Percentiles rank a stretch among this genome's conserved stretches.
Evolutionary conservation across 2,329 filamentous ascomycete genomes (phyloP).

Genomic region (Sclerotinia glacialis): DNA sequence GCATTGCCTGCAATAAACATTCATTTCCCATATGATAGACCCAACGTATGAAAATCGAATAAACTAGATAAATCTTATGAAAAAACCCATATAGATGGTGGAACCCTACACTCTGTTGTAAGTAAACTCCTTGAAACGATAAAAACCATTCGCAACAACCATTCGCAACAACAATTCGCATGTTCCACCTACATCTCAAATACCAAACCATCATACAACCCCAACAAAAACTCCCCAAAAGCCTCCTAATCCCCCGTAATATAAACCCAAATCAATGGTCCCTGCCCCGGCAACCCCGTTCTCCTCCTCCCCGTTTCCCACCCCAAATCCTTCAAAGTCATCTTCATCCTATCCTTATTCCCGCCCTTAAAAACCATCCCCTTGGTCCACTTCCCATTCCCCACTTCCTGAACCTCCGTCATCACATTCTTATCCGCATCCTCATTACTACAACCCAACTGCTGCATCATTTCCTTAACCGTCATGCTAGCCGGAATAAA

Average conservation of each 20-base stretch:
- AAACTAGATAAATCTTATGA: too few species aligned
- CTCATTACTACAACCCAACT: slow-evolving; percentile 56
- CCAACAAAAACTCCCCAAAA: neutral
- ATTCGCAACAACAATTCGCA: neutral
- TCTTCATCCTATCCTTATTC: slow-evolving; percentile 48
- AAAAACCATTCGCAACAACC: neutral
- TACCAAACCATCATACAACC: neutral
- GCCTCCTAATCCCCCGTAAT: slow-evolving; percentile 47
- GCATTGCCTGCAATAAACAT: neutral
- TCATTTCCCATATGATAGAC: neutral
- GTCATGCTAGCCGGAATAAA: slow-evolving; percentile 54
- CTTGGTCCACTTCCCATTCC: slow-evolving; percentile 58
- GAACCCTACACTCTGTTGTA: neutral
- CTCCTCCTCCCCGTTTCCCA: slow-evolving; percentile 53
- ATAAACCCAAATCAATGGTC: slow-evolving; percentile 59
- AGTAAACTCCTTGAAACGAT: neutral
- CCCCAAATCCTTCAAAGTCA: slow-evolving; percentile 54
- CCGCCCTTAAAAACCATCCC: slow-evolving; percentile 52
- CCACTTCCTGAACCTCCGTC: slow-evolving; percentile 54
- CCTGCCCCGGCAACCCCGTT: slow-evolving; percentile 46
- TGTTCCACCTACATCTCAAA: neutral
- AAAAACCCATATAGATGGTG: neutral
- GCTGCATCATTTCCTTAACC: slow-evolving; percentile 55
- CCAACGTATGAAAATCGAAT: neutral
- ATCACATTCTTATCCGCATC: slow-evolving; percentile 53